phyloP scores from a whole-genome alignment of 140 eudicot species.

The Eryngium alpinum region DNA sequence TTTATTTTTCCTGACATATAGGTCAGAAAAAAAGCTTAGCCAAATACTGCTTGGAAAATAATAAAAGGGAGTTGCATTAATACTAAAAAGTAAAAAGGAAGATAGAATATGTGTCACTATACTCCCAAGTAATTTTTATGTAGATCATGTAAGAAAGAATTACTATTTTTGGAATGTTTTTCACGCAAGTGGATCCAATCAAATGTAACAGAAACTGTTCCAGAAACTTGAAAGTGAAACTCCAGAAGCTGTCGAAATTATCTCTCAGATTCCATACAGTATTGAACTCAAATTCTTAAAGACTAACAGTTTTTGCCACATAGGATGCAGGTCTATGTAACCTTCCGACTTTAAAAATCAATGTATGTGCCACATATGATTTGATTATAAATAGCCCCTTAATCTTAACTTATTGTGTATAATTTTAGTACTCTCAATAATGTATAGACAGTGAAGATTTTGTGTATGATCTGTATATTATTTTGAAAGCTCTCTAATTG shows the following conservation, averaged over 20 bases:
- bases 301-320: slow-evolving; percentile 27
- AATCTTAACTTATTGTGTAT: slow-evolving; percentile 19
- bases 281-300: slow-evolving; percentile 19
- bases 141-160: too few relatives aligned
- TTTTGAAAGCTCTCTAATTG: slow-evolving; percentile 27
- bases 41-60: too few relatives aligned
- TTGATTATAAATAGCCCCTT: slow-evolving; percentile 26
- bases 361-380: slow-evolving; percentile 31
- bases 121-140: too few relatives aligned
- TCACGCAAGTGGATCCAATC: slow-evolving; percentile 48
- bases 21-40: too few relatives aligned
- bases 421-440: slow-evolving; percentile 30
- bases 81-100: slow-evolving; percentile 6
- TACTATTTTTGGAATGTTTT: neutral
- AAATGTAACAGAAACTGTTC: slow-evolving; percentile 28
- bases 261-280: slow-evolving; percentile 33
- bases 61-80: too few relatives aligned
- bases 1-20: too few relatives aligned
- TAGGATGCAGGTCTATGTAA: slow-evolving; percentile 25
- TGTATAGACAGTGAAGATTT: slow-evolving; percentile 48
- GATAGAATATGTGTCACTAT: too few relatives aligned
- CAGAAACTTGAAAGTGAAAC: slow-evolving; percentile 31
- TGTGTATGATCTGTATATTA: slow-evolving; percentile 26
- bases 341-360: slow-evolving; percentile 5
- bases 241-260: slow-evolving; percentile 15